These are phyloP conservation scores for Talaromyces sp. DNA, from an alignment of 2,329 filamentous ascomycete genomes.

Conservation along the genomic window DNA sequence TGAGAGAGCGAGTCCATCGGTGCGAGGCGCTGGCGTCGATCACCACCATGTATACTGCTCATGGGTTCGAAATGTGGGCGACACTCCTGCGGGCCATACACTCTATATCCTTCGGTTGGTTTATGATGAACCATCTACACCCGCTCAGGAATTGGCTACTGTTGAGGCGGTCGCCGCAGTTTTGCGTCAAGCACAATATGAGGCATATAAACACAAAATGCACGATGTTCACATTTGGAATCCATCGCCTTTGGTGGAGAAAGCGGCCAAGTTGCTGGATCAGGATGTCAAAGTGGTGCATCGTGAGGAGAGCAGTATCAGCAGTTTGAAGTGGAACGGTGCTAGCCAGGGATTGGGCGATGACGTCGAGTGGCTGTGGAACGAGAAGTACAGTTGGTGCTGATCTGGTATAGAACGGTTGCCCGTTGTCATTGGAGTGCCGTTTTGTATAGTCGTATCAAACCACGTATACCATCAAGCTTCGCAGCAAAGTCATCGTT, in stretches of 20 bases:
- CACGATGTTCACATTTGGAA: conserved; percentile 78
- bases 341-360: conserved; percentile 34
- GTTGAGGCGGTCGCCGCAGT: conserved; percentile 59
- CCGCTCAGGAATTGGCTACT: conserved; percentile 46
- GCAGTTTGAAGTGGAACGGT: conserved; percentile 48
- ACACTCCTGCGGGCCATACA: conserved; percentile 34
- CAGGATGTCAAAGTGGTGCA: conserved; percentile 39
- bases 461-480: neutral
- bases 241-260: conserved; percentile 55
- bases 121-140: conserved; percentile 38
- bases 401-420: conserved; percentile 25
- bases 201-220: conserved; percentile 70
- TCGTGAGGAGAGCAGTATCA: conserved; percentile 46
- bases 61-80: conserved; percentile 42
- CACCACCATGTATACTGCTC: conserved; percentile 37
- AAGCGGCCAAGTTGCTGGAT: conserved; percentile 40
- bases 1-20: conserved; percentile 45
- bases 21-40: conserved; percentile 67
- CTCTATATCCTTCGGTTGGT: conserved; percentile 43
- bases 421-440: neutral
- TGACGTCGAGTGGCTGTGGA: conserved; percentile 46
- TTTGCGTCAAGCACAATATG: conserved; percentile 61
- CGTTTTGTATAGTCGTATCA: neutral
- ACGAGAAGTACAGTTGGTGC: conserved; percentile 51
- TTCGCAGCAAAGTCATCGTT: conserved; percentile 18